These are phyloP conservation scores for Penicillium sp. DNA, from an alignment of 2,329 filamentous ascomycete species.

Conservation along the genomic window DNA sequence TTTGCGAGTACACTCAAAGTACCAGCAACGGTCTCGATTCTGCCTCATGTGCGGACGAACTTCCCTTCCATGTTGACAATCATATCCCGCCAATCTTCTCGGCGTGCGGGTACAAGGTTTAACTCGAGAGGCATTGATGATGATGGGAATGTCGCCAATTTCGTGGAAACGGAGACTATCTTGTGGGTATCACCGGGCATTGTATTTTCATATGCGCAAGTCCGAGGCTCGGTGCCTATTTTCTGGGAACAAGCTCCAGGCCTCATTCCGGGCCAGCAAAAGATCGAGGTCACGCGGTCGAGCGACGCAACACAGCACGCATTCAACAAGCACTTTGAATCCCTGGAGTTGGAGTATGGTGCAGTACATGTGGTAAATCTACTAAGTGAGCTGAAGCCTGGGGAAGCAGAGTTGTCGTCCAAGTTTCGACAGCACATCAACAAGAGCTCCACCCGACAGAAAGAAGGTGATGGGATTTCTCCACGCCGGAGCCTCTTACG, in stretches of 20 bases:
- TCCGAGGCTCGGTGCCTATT: slow-evolving; percentile 87
- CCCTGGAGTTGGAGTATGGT: slow-evolving; percentile 82
- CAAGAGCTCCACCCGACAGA: slow-evolving; percentile 68
- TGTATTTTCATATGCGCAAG: slow-evolving; percentile 90
- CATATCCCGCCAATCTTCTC: slow-evolving; percentile 87
- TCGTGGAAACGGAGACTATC: slow-evolving; percentile 95
- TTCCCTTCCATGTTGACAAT: slow-evolving; percentile 82
- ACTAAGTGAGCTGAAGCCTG: slow-evolving; percentile 83
- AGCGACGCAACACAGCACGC: slow-evolving; percentile 88
- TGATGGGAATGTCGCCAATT: slow-evolving; percentile 95
- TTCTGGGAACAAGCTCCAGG: slow-evolving; percentile 96
- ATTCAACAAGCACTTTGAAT: slow-evolving; percentile 91
- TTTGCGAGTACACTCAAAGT: slow-evolving; percentile 87
- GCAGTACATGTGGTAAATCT: slow-evolving; percentile 91
- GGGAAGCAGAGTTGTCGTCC: slow-evolving; percentile 78
- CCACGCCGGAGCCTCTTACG: slow-evolving; percentile 72
- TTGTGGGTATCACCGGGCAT: slow-evolving; percentile 77
- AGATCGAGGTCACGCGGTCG: slow-evolving; percentile 86
- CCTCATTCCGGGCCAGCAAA: slow-evolving; percentile 86
- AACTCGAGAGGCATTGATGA: slow-evolving; percentile 98
- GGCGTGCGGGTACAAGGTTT: slow-evolving; percentile 89
- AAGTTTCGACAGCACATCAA: slow-evolving; percentile 76
- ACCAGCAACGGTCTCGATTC: slow-evolving; percentile 70
- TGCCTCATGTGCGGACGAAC: slow-evolving; percentile 65
- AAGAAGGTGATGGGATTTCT: slow-evolving; percentile 51